phyloP scores from a whole-genome alignment of 768 basidiomycete species.

The Coprinopsis sp. region DNA sequence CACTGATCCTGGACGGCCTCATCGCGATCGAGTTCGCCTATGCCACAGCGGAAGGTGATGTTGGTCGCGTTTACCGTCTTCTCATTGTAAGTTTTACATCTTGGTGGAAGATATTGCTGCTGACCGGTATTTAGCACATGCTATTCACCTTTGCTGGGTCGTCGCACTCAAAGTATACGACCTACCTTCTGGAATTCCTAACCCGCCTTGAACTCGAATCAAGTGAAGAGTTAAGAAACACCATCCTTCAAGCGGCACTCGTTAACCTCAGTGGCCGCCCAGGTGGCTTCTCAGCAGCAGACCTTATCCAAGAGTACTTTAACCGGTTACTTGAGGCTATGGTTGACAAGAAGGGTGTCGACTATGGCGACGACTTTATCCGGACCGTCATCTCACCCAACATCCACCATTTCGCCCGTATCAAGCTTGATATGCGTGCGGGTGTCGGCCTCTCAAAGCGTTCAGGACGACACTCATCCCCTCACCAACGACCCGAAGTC shows the following conservation, averaged over 20 bases:
- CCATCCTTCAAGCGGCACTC: conserved; percentile 22
- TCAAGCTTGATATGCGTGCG: conserved; percentile 26
- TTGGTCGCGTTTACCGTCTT: conserved; percentile 26
- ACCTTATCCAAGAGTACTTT: conserved; percentile 32
- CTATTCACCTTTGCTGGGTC: conserved; percentile 31
- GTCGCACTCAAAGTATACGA: conserved; percentile 25
- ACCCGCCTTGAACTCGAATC: conserved; percentile 27
- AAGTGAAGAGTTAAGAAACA: conserved; percentile 13
- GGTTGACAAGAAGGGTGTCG: conserved; percentile 22
- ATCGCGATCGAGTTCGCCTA: conserved; percentile 23
- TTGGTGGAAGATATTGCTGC: background rate
- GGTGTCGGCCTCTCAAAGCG: conserved; percentile 17
- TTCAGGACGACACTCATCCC: conserved; percentile 18
- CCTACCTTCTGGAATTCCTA: conserved; percentile 30
- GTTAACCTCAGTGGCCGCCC: conserved; percentile 23
- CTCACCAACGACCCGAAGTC: conserved; percentile 17
- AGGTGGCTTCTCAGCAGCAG: conserved; percentile 21
- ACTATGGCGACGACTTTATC: conserved; percentile 25
- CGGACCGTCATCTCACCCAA: conserved; percentile 26
- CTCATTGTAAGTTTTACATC: conserved; percentile 24
- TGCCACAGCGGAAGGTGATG: conserved; percentile 28
- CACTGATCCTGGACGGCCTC: conserved; percentile 20
- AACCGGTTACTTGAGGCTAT: conserved; percentile 26
- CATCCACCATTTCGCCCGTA: conserved; percentile 24
- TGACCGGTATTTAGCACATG: conserved; percentile 16